Percentiles rank a stretch among this genome's conserved stretches.
Conservation (phyloP, 768 basidiomycete genomes). For the Calocera viscosa region DNA sequence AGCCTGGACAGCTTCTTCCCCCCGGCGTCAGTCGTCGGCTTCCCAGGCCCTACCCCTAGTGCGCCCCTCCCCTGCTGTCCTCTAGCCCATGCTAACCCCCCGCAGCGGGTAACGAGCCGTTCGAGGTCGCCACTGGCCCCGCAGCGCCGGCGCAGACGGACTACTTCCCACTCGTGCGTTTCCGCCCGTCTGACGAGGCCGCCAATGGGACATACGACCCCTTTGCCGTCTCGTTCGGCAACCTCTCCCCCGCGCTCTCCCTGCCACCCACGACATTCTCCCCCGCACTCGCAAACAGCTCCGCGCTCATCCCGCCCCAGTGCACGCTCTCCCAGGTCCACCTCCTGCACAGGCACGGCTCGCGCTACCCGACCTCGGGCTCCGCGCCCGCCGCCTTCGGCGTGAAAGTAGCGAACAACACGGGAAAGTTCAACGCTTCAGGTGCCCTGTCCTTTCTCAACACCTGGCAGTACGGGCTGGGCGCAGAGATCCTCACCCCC, state of each 20-base stretch:
- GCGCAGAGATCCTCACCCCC: constrained; percentile 50
- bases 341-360: constrained; percentile 9
- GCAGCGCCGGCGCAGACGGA: constrained; percentile 48
- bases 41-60: constrained; percentile 40
- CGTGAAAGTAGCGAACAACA: constrained; percentile 44
- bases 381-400: constrained; percentile 39
- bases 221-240: constrained; percentile 4
- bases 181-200: constrained; percentile 26
- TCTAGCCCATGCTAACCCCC: constrained; percentile 12
- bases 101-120: constrained; percentile 55
- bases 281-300: constrained; percentile 1
- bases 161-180: constrained; percentile 35
- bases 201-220: constrained; percentile 15
- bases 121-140: constrained; percentile 58
- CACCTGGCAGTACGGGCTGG: constrained; percentile 43
- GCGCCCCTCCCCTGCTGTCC: constrained; percentile 15
- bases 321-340: constrained; percentile 3
- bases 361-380: constrained; percentile 26
- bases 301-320: constrained; percentile 8
- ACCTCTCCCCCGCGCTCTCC: constrained; percentile 2
- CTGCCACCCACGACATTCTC: neutral
- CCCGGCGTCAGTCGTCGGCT: constrained; percentile 34
- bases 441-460: too few relatives aligned
- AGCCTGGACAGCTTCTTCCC: constrained; percentile 33
- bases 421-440: too few relatives aligned